Evolutionary conservation across 2,329 filamentous ascomycete genomes (phyloP).

Genomic region (Ceratocystis huliohia): DNA sequence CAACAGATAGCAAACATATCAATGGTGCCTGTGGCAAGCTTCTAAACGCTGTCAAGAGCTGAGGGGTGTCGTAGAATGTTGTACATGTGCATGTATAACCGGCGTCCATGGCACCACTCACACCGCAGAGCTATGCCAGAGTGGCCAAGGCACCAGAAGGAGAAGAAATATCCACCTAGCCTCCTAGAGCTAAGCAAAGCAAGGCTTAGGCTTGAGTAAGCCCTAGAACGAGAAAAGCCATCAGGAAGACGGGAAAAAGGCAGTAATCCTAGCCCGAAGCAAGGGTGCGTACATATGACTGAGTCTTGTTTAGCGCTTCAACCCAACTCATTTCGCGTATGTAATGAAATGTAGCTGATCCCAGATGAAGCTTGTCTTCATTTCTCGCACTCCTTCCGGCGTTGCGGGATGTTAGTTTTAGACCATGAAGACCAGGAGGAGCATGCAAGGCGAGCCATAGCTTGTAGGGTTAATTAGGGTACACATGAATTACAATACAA

Average conservation of each 20-base stretch:
- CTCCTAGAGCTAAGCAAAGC: no score
- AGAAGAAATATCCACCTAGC: no score
- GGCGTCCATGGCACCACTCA: not conserved
- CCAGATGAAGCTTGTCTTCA: not conserved
- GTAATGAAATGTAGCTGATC: not conserved
- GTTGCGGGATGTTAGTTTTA: not conserved
- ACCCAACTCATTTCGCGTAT: not conserved
- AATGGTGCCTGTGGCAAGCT: not conserved
- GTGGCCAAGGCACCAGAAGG: no score
- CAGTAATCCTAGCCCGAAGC: not conserved
- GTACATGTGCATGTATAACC: not conserved
- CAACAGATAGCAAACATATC: not conserved
- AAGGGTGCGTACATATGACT: not conserved
- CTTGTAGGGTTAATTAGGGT: not conserved
- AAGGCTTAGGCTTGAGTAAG: no score
- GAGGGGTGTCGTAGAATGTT: not conserved
- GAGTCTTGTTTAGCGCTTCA: no score
- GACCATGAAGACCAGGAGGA: not conserved
- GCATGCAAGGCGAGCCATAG: not conserved
- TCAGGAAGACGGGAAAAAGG: not conserved
- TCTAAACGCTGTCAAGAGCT: not conserved
- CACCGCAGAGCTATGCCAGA: no score
- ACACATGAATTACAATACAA: fast-evolving
- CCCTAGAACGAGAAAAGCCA: not conserved
- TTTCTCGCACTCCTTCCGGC: not conserved